Evolutionary conservation across 192 early-diverging fungal genomes (phyloP).

Genomic region (Coemansia sp.): DNA sequence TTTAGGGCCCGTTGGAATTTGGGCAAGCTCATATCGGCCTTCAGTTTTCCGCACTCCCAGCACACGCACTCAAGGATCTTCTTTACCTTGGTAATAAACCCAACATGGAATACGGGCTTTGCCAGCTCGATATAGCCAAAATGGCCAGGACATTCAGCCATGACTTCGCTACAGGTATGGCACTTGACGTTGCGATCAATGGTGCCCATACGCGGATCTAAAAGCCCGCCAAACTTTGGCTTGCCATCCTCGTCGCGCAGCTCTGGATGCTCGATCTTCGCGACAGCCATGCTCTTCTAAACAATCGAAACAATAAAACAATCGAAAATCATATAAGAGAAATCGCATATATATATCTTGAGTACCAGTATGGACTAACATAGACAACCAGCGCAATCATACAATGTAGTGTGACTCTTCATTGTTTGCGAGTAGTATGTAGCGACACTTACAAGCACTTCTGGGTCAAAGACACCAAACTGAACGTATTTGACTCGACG

Average conservation of each 20-base stretch:
- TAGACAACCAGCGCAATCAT: too few relatives aligned
- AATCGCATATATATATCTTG: not conserved
- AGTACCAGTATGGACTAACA: not conserved
- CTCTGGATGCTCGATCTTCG: constrained; percentile 89
- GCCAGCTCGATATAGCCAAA: constrained; percentile 98
- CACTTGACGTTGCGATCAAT: constrained; percentile 98
- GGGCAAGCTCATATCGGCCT: constrained; percentile 75
- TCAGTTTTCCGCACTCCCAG: constrained; percentile 90
- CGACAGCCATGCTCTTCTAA: constrained; percentile 97
- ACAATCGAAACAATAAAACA: constrained; percentile 13
- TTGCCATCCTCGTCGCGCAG: constrained; percentile 80
- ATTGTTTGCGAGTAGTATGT: constrained; percentile 6
- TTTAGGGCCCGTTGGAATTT: constrained; percentile 67
- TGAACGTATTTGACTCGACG: constrained; percentile 88
- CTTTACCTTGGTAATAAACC: constrained; percentile 92
- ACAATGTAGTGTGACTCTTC: not conserved
- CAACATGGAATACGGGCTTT: constrained; percentile 93
- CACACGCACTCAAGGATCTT: constrained; percentile 98
- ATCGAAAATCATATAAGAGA: not conserved
- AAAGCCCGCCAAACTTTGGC: constrained; percentile 83
- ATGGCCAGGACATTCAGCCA: constrained; percentile 96
- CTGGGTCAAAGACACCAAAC: constrained; percentile 94
- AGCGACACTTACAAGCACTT: constrained; percentile 84
- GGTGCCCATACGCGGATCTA: constrained; percentile 95
- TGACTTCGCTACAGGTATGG: constrained; percentile 92